Evolutionary conservation across 1,139 yeast genomes (phyloP), one percentile per base, ranked within the genome.

Genomic region (Hansenula sp.): DNA sequence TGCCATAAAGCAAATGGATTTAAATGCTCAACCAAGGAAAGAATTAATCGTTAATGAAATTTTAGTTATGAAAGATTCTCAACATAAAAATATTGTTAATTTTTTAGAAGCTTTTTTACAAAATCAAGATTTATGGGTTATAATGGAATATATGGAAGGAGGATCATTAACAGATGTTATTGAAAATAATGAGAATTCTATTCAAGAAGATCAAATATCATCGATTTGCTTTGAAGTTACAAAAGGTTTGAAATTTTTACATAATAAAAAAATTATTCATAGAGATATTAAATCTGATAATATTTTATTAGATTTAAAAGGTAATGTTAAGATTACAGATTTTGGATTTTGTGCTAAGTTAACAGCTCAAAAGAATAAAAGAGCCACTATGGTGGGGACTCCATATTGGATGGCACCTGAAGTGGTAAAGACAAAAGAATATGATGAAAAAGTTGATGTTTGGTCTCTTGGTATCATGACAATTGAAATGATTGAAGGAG

Each of bases 401-500:
- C 99, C 99, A 12, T 93, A 93, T 65, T 93, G 99, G 99, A 93
- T 93, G 99, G 99, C 99, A 0, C 99, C 99, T 4, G 99, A 93
- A 67, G 98, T 93, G 41, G 97, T 93, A 43, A 88, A 90, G 66
- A 97, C 91, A 59, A 89, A 90, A 65, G 96, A 90, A 59, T 93
- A 93, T 59, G 99, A 91, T 57, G 96, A 88, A 54, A 93, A 93
- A 65, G 97, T 93, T 19, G 99, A 93, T 65, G 94, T 94, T 33
- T 93, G 99, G 99, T 89, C 96, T 3, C 71, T 93, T 50, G 99
- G 99, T 52, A 93, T 93, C 54, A 94, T 93, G 98, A 87, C 96
- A 2, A 93, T 93, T 57, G 99, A 93, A 68, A 91, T 93, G 98
- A 85, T 93, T 52, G 99, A 93, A 67, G 94, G 96, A 21, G 99